Evolutionary conservation across 345 rosid species (phyloP).

Genomic region (Anastatica hierochuntica): DNA sequence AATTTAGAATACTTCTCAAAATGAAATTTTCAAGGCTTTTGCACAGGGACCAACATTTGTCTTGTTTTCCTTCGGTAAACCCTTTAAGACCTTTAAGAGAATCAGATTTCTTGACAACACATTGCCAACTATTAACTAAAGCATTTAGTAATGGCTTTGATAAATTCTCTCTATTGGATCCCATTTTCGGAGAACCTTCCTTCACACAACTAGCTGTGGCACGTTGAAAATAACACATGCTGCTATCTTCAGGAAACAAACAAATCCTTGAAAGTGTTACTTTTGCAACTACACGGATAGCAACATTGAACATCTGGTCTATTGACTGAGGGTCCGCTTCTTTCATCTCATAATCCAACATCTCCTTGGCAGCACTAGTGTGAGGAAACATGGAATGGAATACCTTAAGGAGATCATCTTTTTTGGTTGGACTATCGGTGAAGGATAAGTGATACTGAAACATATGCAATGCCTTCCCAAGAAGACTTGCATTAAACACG

Average conservation of each 20-base stretch:
- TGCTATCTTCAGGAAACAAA: conserved; percentile 43
- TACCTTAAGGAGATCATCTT: conserved; percentile 41
- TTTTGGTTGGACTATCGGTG: conserved; percentile 33
- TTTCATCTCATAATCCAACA: conserved; percentile 44
- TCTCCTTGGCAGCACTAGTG: conserved; percentile 31
- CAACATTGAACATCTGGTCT: conserved; percentile 41
- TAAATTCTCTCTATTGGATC: conserved; percentile 26
- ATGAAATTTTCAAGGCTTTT: conserved; percentile 58
- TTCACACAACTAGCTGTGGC: too few relatives aligned
- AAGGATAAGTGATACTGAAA: conserved; percentile 46
- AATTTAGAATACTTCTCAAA: conserved; percentile 48
- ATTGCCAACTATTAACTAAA: conserved; percentile 57
- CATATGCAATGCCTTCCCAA: conserved; percentile 63
- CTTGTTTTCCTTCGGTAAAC: conserved; percentile 22
- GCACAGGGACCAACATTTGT: conserved; percentile 34
- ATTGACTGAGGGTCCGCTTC: conserved; percentile 37
- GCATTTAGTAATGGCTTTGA: conserved; percentile 39
- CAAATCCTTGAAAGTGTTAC: conserved; percentile 44
- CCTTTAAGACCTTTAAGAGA: conserved; percentile 21
- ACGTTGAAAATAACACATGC: too few relatives aligned
- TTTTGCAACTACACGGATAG: conserved; percentile 50
- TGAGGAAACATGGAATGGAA: conserved; percentile 35
- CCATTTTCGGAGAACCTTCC: conserved; percentile 22
- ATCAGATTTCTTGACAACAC: conserved; percentile 43
- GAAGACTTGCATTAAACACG: conserved; percentile 50